Base-by-base conservation (phyloP, 164 flowering plant species). In the Berberis thunbergii region DNA sequence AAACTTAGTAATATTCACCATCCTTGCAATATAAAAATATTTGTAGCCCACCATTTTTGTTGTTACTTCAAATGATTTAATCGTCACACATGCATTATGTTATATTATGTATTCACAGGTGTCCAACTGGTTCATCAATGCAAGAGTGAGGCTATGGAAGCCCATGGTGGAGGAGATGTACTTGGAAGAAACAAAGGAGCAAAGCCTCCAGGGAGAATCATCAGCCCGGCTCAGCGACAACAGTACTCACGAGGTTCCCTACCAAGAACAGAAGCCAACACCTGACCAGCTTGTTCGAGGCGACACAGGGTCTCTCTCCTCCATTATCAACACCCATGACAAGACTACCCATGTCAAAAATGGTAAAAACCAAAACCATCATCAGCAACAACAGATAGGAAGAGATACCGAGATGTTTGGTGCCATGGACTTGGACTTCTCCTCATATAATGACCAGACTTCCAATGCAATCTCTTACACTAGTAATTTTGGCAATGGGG, bases 151-250 rank as follows among this genome's bases (percentile, higher is more conserved):
- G 75, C 84, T 94, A 49, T 94, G 98, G 98, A 93, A 93, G 54
- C 98, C 98, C 2, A 93, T 93, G 98, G 96, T 93, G 45, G 98
- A 93, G 65, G 94, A 91, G 64, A 88, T 94, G 96, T 94, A 94
- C 76, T 42, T 84, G 41, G 97, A 90, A 83, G 98, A 94, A 78
- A 72, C 81, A 55, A 93, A 88, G 68, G 97, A 88, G 56, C 73
- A 72, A 40, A 80, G 82, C 56, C 71, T 67, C 72, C 64, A 65
- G 26, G 66, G 56, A 39, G 67, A 56, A 4, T 74, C 80, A 39
- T 72, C 79, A 12, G 83, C 82, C 64, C 81, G 78, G 42, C 54
- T 54, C 49, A 42, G 71, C 43, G 49, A 45, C 60, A 45, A 41
- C 41, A 60, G 57, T 53, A 71, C 55, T 62, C 7, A 48, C 42